These are phyloP conservation scores for Crithidia bombi DNA, from an alignment of 208 protist genomes.

Conservation along the genomic window DNA sequence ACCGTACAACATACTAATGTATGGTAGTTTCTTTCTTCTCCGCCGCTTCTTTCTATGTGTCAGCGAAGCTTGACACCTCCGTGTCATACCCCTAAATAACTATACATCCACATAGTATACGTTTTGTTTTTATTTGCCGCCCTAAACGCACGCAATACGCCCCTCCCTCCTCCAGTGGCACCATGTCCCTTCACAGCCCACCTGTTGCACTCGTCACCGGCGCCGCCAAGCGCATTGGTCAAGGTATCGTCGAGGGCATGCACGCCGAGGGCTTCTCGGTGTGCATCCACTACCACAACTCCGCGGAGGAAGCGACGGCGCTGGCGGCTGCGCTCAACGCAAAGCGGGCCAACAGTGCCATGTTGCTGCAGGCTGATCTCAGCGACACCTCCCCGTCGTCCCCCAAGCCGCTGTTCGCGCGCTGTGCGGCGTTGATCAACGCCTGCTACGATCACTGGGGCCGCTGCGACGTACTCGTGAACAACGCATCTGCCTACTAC, in stretches of 20 bases:
- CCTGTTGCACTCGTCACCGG: slow-evolving; percentile 73
- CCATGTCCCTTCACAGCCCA: slow-evolving; percentile 15
- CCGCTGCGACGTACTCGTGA: slow-evolving; percentile 83
- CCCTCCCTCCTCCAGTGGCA: background rate
- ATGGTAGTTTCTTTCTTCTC: too few species aligned
- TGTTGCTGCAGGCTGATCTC: slow-evolving; percentile 32
- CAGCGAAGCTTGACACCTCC: too few species aligned
- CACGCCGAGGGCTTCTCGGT: slow-evolving; percentile 60
- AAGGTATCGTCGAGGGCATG: slow-evolving; percentile 44
- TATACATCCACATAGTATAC: too few species aligned
- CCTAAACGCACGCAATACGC: background rate
- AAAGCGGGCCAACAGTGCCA: slow-evolving; percentile 44
- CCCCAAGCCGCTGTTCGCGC: slow-evolving; percentile 21
- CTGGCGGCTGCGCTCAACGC: slow-evolving; percentile 61
- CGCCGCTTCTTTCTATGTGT: too few species aligned
- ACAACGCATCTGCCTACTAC: slow-evolving; percentile 84
- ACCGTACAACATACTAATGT: too few species aligned
- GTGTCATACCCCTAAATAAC: too few species aligned
- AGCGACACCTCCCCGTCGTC: slow-evolving; percentile 2
- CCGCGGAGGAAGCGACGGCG: slow-evolving; percentile 32
- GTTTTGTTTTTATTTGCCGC: too few species aligned
- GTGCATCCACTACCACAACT: slow-evolving; percentile 64
- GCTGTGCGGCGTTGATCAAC: slow-evolving; percentile 49
- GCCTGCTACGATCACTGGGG: slow-evolving; percentile 62
- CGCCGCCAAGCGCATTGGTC: slow-evolving; percentile 58